These are phyloP conservation scores for Fusarium sororula DNA, from an alignment of 2,329 filamentous ascomycete species.

Conservation along the genomic window DNA sequence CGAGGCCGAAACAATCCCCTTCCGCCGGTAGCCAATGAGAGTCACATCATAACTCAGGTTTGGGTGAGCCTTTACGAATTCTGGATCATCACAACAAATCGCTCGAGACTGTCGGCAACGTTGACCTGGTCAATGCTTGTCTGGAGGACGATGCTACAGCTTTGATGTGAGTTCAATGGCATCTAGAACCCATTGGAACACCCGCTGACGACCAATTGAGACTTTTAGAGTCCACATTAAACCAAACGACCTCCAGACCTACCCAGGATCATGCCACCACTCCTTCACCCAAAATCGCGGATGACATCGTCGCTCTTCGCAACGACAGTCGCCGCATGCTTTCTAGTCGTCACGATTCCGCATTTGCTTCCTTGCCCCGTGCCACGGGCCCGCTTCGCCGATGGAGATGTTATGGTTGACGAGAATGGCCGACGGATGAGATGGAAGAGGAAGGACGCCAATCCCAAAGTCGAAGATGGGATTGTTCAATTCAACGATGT, in stretches of 20 bases:
- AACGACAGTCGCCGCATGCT: slow-evolving; percentile 87
- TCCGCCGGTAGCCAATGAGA: slow-evolving; percentile 36
- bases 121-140: slow-evolving; percentile 32
- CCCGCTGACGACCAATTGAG: slow-evolving; percentile 41
- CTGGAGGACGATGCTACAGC: slow-evolving; percentile 40
- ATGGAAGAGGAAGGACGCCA: slow-evolving; percentile 52
- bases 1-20: slow-evolving; percentile 8
- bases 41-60: slow-evolving; percentile 30
- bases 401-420: slow-evolving; percentile 65
- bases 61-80: slow-evolving; percentile 35
- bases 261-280: slow-evolving; percentile 73
- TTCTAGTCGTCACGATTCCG: slow-evolving; percentile 90
- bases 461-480: slow-evolving; percentile 54
- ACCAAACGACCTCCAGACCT: slow-evolving; percentile 15
- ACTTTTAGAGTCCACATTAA: slow-evolving; percentile 35
- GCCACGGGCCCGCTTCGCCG: slow-evolving; percentile 77
- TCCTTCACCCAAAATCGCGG: slow-evolving; percentile 92
- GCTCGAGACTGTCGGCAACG: slow-evolving; percentile 39
- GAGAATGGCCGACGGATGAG: slow-evolving; percentile 57
- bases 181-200: slow-evolving; percentile 2
- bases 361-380: slow-evolving; percentile 93
- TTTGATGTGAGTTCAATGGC: slow-evolving; percentile 41
- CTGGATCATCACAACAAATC: slow-evolving; percentile 40
- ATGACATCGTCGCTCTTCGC: slow-evolving; percentile 95
- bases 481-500: slow-evolving; percentile 59